Percentiles rank a stretch among this genome's conserved stretches.
phyloP scores from a whole-genome alignment of 106 monocot genomes.

The Platanthera zijinensis region DNA sequence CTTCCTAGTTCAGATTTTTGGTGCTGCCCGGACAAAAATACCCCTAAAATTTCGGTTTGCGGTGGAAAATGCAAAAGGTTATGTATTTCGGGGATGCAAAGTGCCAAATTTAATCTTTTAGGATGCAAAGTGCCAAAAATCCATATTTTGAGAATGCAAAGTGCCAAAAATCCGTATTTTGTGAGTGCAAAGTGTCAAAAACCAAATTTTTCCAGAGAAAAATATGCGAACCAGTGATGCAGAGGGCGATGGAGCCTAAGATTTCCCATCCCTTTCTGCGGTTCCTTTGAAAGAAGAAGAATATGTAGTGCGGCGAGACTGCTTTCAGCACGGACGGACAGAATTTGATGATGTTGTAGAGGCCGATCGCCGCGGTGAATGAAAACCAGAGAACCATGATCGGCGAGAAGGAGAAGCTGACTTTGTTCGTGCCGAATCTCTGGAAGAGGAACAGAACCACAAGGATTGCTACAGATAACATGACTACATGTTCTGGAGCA shows the following conservation, averaged over 20 bases:
- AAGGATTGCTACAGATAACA: constrained; percentile 43
- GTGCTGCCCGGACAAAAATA: too few species aligned
- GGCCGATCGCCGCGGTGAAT: constrained; percentile 25
- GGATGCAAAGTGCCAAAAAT: too few species aligned
- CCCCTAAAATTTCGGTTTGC: too few species aligned
- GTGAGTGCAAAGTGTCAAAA: too few species aligned
- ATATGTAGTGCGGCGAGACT: constrained; percentile 50
- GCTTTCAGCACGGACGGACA: constrained; percentile 40
- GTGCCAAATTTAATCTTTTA: too few species aligned
- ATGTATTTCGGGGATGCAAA: too few species aligned
- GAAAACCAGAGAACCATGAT: constrained; percentile 49
- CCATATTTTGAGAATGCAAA: too few species aligned
- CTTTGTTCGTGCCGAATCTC: constrained; percentile 50
- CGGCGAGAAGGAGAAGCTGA: constrained; percentile 52
- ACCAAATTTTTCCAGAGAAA: neutral
- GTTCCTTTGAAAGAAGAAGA: constrained; percentile 36
- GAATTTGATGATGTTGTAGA: constrained; percentile 47
- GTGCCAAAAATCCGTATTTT: too few species aligned
- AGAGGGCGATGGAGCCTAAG: constrained; percentile 43
- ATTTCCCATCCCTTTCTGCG: constrained; percentile 36
- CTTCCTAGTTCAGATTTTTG: too few species aligned
- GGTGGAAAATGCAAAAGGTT: too few species aligned
- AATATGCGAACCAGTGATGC: constrained; percentile 41
- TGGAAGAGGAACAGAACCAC: constrained; percentile 46
- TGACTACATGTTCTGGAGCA: constrained; percentile 25